phyloP scores from a whole-genome alignment of 192 early-diverging fungal species.

The Funneliformis geosporum region DNA sequence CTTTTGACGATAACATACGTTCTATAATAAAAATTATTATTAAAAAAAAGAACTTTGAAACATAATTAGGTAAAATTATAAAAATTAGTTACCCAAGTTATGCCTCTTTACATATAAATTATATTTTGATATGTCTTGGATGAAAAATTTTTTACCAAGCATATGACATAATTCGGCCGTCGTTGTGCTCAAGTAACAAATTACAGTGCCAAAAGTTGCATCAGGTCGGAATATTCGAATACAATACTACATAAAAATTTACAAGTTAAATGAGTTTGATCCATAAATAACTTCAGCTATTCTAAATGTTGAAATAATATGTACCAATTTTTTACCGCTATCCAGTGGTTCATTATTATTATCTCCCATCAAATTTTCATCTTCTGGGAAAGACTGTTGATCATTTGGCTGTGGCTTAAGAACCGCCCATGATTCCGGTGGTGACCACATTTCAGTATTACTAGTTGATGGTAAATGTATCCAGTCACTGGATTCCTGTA shows the following conservation, averaged over 20 bases:
- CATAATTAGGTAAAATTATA: neutral
- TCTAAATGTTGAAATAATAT: constrained; percentile 24
- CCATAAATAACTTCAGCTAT: no score
- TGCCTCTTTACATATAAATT: constrained; percentile 46
- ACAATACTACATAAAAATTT: constrained; percentile 45
- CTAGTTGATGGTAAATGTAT: neutral
- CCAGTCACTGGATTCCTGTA: neutral
- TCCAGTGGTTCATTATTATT: constrained; percentile 28
- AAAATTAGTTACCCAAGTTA: constrained; percentile 44
- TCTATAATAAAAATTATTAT: constrained; percentile 47
- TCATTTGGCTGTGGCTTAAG: constrained; percentile 48
- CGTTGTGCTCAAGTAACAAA: constrained; percentile 66
- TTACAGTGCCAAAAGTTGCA: constrained; percentile 78
- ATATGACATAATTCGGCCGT: constrained; percentile 74
- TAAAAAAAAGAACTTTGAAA: neutral
- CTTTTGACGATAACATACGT: constrained; percentile 65
- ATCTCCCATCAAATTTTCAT: constrained; percentile 36
- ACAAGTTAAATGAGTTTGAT: no score
- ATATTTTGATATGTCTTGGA: constrained; percentile 64
- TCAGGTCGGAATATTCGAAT: constrained; percentile 82
- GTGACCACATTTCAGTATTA: constrained; percentile 55
- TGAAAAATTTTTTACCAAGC: constrained; percentile 81
- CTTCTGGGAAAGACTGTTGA: constrained; percentile 33
- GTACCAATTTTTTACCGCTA: constrained; percentile 31
- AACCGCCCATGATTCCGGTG: constrained; percentile 77